phyloP scores from a whole-genome alignment of 768 basidiomycete species.

The Trametes maxima region DNA sequence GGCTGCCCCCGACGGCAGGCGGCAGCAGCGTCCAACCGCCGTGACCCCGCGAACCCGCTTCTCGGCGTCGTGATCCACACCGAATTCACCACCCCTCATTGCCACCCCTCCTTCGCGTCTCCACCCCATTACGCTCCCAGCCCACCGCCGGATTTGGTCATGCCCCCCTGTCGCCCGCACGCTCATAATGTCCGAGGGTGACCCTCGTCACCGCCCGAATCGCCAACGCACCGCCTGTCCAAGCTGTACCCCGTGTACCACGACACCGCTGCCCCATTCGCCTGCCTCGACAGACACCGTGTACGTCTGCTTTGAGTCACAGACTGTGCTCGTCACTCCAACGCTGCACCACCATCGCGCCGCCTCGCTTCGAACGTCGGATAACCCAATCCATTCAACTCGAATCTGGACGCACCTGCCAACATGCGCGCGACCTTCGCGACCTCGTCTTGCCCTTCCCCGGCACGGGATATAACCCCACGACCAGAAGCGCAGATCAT shows the following conservation, averaged over 20 bases:
- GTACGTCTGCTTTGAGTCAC: slow-evolving; percentile 5
- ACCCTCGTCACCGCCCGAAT: not conserved
- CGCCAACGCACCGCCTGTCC: not conserved
- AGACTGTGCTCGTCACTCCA: not conserved
- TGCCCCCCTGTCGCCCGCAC: slow-evolving; percentile 7
- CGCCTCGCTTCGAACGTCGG: not conserved
- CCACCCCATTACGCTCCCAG: slow-evolving; percentile 23
- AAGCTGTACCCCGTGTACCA: not conserved
- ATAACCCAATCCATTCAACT: not conserved
- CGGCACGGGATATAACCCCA: slow-evolving; percentile 19
- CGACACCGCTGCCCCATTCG: not conserved
- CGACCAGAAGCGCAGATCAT: slow-evolving; percentile 14
- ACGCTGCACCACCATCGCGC: slow-evolving; percentile 2
- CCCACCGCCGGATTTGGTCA: slow-evolving; percentile 8
- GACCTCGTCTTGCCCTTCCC: slow-evolving; percentile 3
- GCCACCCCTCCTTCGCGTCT: slow-evolving; percentile 13
- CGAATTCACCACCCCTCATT: slow-evolving; percentile 17
- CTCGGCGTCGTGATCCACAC: slow-evolving; percentile 14
- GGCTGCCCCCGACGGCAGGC: not conserved
- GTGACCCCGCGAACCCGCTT: slow-evolving; percentile 1
- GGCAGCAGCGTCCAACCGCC: not conserved
- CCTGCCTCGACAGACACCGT: not conserved
- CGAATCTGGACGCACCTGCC: not conserved
- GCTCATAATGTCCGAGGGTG: slow-evolving; percentile 11
- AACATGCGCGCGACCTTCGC: slow-evolving; percentile 22